A percentile compares a stretch with the other conserved stretches of the same genome.
These are phyloP conservation scores for Cladosporium sp. DNA, from an alignment of 2,329 filamentous ascomycete species.

Conservation along the genomic window DNA sequence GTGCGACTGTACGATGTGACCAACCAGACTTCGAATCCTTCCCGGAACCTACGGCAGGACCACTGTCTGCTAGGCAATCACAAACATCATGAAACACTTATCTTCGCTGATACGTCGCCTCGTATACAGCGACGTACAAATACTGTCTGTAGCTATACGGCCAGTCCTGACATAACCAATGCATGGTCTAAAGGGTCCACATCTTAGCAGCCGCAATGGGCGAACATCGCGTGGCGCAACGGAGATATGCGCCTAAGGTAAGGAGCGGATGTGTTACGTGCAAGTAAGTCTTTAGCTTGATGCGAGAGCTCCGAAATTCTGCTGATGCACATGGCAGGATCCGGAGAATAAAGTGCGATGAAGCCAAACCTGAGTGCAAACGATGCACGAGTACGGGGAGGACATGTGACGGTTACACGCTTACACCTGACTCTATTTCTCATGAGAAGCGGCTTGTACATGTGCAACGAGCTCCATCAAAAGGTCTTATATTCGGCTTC, in stretches of 20 bases:
- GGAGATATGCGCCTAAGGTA: slow-evolving; percentile 16
- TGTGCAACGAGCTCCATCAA: slow-evolving; percentile 13
- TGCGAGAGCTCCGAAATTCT: not conserved
- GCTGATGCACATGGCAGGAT: slow-evolving; percentile 35
- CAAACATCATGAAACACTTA: not conserved
- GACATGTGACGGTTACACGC: slow-evolving; percentile 48
- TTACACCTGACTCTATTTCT: slow-evolving; percentile 11
- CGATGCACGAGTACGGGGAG: not conserved
- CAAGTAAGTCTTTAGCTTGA: slow-evolving; percentile 43
- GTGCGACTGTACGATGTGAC: not conserved
- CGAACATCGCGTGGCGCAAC: not conserved
- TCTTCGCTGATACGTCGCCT: not conserved
- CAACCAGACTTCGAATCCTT: slow-evolving; percentile 7
- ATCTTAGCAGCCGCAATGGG: slow-evolving; percentile 1
- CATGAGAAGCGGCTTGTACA: slow-evolving; percentile 11
- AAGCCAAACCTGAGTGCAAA: slow-evolving; percentile 27
- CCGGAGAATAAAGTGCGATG: slow-evolving; percentile 56
- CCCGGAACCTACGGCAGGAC: not conserved
- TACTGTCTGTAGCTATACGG: not conserved
- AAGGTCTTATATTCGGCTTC: slow-evolving; percentile 20
- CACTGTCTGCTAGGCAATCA: not conserved
- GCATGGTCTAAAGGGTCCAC: not conserved
- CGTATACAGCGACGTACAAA: not conserved
- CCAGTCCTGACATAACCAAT: not conserved
- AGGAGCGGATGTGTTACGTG: slow-evolving; percentile 50